Conservation (phyloP, 345 rosid genomes). For the Lenwebbia sp. region DNA sequence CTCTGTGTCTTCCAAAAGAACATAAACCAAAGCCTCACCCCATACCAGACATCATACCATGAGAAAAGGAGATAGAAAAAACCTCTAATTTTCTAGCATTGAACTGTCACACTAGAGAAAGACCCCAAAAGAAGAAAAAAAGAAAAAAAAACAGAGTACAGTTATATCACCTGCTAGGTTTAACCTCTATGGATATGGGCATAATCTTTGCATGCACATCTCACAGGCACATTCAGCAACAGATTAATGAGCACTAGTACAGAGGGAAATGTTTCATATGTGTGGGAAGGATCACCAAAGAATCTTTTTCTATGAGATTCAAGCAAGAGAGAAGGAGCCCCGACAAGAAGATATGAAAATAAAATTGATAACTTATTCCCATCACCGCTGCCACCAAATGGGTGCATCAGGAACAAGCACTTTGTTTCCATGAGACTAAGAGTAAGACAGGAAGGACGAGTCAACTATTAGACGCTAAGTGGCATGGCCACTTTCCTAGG, state of each 20-base stretch:
- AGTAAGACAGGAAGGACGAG: neutral
- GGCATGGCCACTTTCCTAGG: slow-evolving; percentile 31
- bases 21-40: neutral
- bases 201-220: neutral
- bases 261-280: neutral
- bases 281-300: neutral
- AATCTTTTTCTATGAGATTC: neutral
- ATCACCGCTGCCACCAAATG: neutral
- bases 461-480: slow-evolving; percentile 24
- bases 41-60: neutral
- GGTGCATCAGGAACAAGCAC: neutral
- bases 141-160: neutral
- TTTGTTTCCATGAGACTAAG: neutral
- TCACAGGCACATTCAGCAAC: neutral
- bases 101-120: neutral
- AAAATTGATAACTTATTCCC: neutral
- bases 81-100: neutral
- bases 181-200: neutral
- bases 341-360: neutral
- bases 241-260: neutral
- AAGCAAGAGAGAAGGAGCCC: neutral
- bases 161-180: neutral
- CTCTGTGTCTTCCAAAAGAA: neutral
- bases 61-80: neutral
- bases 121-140: neutral